These are phyloP conservation scores for Stygiomarasmius scandens DNA, from an alignment of 1,284 basidiomycete genomes.

Conservation along the genomic window DNA sequence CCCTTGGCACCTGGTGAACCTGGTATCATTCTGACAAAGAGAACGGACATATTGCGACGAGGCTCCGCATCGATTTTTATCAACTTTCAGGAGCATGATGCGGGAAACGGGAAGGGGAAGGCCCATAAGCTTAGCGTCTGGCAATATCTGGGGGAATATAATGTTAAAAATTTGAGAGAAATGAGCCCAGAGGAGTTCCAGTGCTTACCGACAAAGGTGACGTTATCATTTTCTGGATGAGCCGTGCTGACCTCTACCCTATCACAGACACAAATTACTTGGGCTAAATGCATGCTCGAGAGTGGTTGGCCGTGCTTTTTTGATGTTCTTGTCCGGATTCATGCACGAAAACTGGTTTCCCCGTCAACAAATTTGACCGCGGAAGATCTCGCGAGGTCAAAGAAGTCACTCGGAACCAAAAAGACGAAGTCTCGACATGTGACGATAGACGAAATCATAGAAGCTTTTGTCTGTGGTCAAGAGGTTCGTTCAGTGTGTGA, in stretches of 20 bases:
- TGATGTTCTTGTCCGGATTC: constrained; percentile 1
- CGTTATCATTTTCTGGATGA: too few relatives aligned
- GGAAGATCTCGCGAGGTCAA: background rate
- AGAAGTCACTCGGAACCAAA: background rate
- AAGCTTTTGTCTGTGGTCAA: constrained; percentile 1
- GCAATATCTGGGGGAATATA: constrained; percentile 8
- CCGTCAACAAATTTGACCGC: background rate
- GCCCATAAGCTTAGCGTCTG: constrained; percentile 1
- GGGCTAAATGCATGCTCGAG: background rate
- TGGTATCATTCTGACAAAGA: constrained; percentile 5
- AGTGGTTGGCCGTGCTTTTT: background rate
- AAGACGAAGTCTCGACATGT: background rate
- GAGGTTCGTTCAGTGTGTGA: background rate
- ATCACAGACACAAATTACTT: constrained; percentile 1
- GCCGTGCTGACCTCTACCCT: too few relatives aligned
- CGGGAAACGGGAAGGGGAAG: background rate
- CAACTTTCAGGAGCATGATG: background rate
- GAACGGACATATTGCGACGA: background rate
- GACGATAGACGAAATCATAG: constrained; percentile 1
- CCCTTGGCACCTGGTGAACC: constrained; percentile 5
- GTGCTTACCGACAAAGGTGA: constrained; percentile 1
- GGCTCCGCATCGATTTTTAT: constrained; percentile 1
- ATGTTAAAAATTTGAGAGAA: background rate
- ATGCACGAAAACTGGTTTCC: constrained; percentile 2
- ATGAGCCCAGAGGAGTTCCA: constrained; percentile 5